Conservation (phyloP, 108 stramenopile species). For the Aureococcus anophagefferens region DNA sequence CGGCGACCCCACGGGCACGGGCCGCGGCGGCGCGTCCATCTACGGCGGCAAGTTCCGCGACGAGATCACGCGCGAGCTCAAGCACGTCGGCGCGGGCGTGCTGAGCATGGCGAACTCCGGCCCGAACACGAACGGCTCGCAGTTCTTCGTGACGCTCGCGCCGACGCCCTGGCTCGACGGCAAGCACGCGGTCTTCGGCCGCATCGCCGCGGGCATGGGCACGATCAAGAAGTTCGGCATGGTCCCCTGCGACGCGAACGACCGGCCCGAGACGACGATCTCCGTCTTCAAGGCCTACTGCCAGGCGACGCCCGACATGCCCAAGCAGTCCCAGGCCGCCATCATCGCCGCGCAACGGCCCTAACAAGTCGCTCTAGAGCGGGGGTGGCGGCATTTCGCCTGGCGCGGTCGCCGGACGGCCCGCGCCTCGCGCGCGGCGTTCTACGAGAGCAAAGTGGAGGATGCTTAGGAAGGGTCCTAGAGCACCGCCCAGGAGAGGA, state of each 20-base stretch:
- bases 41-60: slow-evolving; percentile 83
- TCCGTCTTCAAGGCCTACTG: slow-evolving; percentile 10
- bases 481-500: no score
- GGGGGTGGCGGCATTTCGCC: no score
- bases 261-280: slow-evolving; percentile 55
- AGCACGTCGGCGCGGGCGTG: slow-evolving; percentile 75
- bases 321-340: background rate
- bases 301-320: background rate
- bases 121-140: slow-evolving; percentile 80
- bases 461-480: no score
- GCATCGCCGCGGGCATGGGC: slow-evolving; percentile 77
- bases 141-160: slow-evolving; percentile 87
- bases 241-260: slow-evolving; percentile 71
- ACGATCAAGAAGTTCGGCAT: slow-evolving; percentile 81
- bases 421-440: no score
- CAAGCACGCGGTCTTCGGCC: slow-evolving; percentile 88
- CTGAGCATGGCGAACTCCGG: slow-evolving; percentile 89
- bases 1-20: slow-evolving; percentile 50
- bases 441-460: no score
- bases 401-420: no score
- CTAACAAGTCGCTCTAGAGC: no score
- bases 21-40: slow-evolving; percentile 57
- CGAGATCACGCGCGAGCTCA: slow-evolving; percentile 72
- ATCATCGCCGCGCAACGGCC: no score
- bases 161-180: slow-evolving; percentile 75